Base-by-base conservation (phyloP, 306 rosid species). In the Delonix regia region DNA sequence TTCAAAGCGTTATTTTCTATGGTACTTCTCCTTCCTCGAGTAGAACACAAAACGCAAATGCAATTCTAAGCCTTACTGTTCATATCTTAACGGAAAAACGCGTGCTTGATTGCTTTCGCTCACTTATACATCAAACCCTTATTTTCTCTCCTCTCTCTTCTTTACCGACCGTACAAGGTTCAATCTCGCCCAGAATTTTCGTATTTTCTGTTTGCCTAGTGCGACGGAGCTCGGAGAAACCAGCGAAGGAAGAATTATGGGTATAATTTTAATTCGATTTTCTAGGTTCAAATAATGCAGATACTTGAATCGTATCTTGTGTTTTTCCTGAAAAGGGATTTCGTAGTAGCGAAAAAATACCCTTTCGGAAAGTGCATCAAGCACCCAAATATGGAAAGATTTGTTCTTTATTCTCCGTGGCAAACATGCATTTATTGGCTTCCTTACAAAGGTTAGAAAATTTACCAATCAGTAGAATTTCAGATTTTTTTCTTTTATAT, bases 21-120 rank as follows among this genome's bases (percentile, higher is more conserved):
- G 79, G 83, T 79, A 71, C 82, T 38, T 75, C 64, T 34, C 59
- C 63, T 42, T 4, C 38, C 12, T 21, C n/a, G 6, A 19, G 41
- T 3, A 14, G 78, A 79, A 38, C 55, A 11, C 21, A 22, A 61
- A 45, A 44, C 24, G 60, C 38, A 36, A 74, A 42, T 49, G 30
- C 18, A 47, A 49, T 44, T 47, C 41, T 15, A 71, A 79, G 73
- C 77, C 3, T 67, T 21, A 85, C 88, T 77, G 63, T 86, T 77
- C 79, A 45, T 4, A n/a, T 53, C 30, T 25, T 80, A 82, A 83
- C 89, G 81, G 81, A 82, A 74, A 85, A 52, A 51, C 27, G 5
- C 33, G 16, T 27, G 9, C 15, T 34, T 15, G 19, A 44, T 71
- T 53, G 27, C 10, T 7, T 55, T 5, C 33, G 69, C 74, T 5